Evolutionary conservation across 805 yeast species (phyloP).

Genomic region (Schwanniomyces occidentalis): DNA sequence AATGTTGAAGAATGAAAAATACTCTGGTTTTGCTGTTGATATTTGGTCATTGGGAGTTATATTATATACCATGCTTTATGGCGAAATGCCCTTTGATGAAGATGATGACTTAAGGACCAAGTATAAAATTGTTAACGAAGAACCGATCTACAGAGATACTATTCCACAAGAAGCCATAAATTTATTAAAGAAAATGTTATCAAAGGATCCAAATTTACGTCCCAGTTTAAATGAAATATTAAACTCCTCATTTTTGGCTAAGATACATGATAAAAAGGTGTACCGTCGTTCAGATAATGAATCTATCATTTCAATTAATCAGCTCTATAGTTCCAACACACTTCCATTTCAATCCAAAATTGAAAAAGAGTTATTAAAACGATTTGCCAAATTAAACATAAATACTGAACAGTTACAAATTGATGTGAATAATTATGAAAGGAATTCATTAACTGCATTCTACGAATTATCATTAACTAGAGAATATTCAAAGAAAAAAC

Average conservation of each 20-base stretch:
- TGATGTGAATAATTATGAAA: slow-evolving; percentile 56
- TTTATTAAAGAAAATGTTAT: slow-evolving; percentile 54
- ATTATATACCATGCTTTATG: slow-evolving; percentile 77
- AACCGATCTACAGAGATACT: slow-evolving; percentile 56
- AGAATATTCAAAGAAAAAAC: slow-evolving; percentile 40
- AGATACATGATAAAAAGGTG: slow-evolving; percentile 27
- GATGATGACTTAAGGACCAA: slow-evolving; percentile 69
- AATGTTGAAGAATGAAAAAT: slow-evolving; percentile 63
- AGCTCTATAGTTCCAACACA: slow-evolving; percentile 30
- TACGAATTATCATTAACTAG: slow-evolving; percentile 68
- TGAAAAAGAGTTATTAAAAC: slow-evolving; percentile 64
- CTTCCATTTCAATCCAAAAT: slow-evolving; percentile 55
- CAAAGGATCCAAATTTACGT: slow-evolving; percentile 65
- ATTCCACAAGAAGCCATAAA: slow-evolving; percentile 51
- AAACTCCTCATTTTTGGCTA: slow-evolving; percentile 36
- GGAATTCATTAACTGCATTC: slow-evolving; percentile 73
- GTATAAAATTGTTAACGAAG: slow-evolving; percentile 58
- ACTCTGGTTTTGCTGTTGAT: slow-evolving; percentile 80
- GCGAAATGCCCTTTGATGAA: slow-evolving; percentile 89
- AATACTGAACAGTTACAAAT: slow-evolving; percentile 60
- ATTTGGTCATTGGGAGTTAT: slow-evolving; percentile 93
- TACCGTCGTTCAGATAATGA: slow-evolving; percentile 28
- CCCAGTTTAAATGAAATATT: slow-evolving; percentile 47
- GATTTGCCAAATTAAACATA: slow-evolving; percentile 59
- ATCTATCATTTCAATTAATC: slow-evolving; percentile 39